Conservation (phyloP, 1,284 basidiomycete genomes). For the Pseudozyma hubeiensis region DNA sequence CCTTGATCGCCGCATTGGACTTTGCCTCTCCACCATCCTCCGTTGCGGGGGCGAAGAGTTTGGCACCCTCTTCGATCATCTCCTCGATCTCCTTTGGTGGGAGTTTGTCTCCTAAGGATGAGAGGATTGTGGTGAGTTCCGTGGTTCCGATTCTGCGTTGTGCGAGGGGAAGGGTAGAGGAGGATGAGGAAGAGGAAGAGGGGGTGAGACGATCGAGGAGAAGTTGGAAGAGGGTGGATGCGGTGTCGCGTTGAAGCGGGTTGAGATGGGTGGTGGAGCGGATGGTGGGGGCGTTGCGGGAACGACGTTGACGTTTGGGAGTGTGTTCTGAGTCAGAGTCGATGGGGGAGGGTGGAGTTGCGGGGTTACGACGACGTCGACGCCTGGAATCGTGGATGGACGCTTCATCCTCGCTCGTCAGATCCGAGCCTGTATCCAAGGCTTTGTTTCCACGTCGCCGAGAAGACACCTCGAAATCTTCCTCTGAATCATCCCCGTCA, state of each 20-base stretch:
- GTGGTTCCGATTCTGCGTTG: constrained; percentile 26
- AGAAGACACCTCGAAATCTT: constrained; percentile 33
- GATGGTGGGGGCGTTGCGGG: constrained; percentile 14
- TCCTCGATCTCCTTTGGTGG: constrained; percentile 46
- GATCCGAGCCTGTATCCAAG: constrained; percentile 25
- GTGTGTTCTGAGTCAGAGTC: constrained; percentile 1
- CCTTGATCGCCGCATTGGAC: constrained; percentile 24
- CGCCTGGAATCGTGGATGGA: constrained; percentile 10
- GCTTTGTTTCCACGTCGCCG: constrained; percentile 1
- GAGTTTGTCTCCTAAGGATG: constrained; percentile 32
- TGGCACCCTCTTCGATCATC: constrained; percentile 42
- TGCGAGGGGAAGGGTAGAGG: constrained; percentile 6
- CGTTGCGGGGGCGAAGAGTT: constrained; percentile 47
- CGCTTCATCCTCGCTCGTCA: constrained; percentile 16
- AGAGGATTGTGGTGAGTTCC: constrained; percentile 18
- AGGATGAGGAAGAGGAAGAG: constrained; percentile 3
- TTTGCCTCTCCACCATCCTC: constrained; percentile 2
- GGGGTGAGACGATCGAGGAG: constrained; percentile 31
- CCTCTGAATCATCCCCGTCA: constrained; percentile 31
- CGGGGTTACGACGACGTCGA: constrained; percentile 6
- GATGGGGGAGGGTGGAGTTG: constrained; percentile 6
- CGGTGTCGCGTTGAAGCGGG: constrained; percentile 26
- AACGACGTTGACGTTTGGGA: constrained; percentile 11
- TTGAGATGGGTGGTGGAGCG: constrained; percentile 32
- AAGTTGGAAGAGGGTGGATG: constrained; percentile 16